These are phyloP conservation scores for Suhomyces coccinellae DNA, from an alignment of 1,139 yeast genomes.

Conservation along the genomic window DNA sequence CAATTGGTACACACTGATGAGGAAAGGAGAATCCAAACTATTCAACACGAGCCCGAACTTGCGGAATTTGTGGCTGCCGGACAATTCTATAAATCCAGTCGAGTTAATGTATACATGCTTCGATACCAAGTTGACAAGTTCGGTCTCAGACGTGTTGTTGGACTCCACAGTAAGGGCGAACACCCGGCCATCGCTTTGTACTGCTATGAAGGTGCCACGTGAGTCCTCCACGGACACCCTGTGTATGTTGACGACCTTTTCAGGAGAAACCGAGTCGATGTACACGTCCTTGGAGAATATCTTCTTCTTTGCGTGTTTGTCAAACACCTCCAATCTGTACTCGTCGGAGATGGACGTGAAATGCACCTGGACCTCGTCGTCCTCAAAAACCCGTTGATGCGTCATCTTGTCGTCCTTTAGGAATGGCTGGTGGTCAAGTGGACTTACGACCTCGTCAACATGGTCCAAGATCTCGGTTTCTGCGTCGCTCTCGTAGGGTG, in stretches of 20 bases:
- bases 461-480: conserved; percentile 19
- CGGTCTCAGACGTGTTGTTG: conserved; percentile 2
- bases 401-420: conserved; percentile 1
- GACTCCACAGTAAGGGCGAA: conserved; percentile 8
- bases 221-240: conserved; percentile 3
- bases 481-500: conserved; percentile 18
- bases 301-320: conserved; percentile 5
- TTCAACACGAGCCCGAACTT: conserved; percentile 13
- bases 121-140: not conserved
- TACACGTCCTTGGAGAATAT: conserved; percentile 3
- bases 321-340: conserved; percentile 8
- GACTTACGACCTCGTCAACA: conserved; percentile 8
- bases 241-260: conserved; percentile 3
- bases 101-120: conserved; percentile 2
- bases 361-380: conserved; percentile 5
- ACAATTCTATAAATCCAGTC: conserved; percentile 4
- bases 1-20: conserved; percentile 14
- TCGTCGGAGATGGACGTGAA: conserved; percentile 6
- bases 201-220: conserved; percentile 11
- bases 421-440: conserved; percentile 7
- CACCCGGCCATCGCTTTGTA: conserved; percentile 13
- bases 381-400: conserved; percentile 5
- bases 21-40: conserved; percentile 9
- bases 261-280: conserved; percentile 2
- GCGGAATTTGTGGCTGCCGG: not conserved